A percentile compares a stretch with the other conserved stretches of the same genome.
phyloP scores from a whole-genome alignment of 352 stramenopile species.

The Aphanomyces astaci region DNA sequence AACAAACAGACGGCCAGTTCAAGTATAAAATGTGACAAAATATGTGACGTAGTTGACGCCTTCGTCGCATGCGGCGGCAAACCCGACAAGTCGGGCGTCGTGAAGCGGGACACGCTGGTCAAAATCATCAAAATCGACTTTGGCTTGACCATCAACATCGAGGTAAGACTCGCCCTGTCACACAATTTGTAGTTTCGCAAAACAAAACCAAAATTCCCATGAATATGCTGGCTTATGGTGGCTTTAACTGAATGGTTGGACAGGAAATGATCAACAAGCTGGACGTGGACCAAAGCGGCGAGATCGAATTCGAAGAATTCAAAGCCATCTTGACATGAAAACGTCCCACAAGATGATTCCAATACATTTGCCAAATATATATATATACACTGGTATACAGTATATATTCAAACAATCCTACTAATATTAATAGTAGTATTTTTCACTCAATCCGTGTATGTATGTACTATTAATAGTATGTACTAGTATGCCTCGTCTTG shows the following conservation, averaged over 20 bases:
- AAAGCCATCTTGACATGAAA: constrained; percentile 82
- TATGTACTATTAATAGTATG: not conserved
- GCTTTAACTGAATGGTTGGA: not conserved
- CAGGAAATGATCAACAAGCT: constrained; percentile 95
- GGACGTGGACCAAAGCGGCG: constrained; percentile 89
- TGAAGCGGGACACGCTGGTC: constrained; percentile 82
- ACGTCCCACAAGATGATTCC: too few relatives aligned
- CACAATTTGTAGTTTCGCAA: too few relatives aligned
- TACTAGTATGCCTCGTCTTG: too few relatives aligned
- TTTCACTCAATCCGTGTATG: not conserved
- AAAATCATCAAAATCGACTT: constrained; percentile 97
- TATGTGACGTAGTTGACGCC: constrained; percentile 90
- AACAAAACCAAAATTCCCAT: too few relatives aligned
- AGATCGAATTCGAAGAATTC: constrained; percentile 97
- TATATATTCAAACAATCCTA: constrained; percentile 12
- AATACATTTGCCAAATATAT: too few relatives aligned
- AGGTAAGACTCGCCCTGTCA: too few relatives aligned
- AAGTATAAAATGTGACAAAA: too few relatives aligned
- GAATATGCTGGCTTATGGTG: not conserved
- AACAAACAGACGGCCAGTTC: too few relatives aligned
- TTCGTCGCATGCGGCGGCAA: constrained; percentile 95
- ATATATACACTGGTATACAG: too few relatives aligned
- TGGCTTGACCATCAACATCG: constrained; percentile 94
- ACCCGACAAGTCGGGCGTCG: constrained; percentile 87
- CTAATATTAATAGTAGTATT: too few relatives aligned